Evolutionary conservation across 2,329 filamentous ascomycete genomes (phyloP).

Genomic region (Beauveria sp.): DNA sequence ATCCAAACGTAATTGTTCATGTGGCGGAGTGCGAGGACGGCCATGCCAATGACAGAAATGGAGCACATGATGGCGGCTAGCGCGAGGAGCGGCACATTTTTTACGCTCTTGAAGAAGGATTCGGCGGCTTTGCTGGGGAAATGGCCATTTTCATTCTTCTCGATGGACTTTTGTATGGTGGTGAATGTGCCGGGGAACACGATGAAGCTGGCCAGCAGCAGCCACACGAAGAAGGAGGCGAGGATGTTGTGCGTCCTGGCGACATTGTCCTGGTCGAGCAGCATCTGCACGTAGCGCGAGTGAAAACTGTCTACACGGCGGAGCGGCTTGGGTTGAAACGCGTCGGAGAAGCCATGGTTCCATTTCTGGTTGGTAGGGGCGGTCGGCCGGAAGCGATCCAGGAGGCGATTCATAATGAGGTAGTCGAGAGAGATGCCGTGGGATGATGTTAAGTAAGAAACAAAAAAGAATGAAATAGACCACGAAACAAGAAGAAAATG

Average conservation of each 20-base stretch:
- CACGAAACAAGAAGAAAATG: not conserved
- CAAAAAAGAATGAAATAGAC: not conserved
- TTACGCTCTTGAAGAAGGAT: slow-evolving; percentile 19
- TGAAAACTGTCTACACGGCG: slow-evolving; percentile 19
- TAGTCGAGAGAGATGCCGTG: not conserved
- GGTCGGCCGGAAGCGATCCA: not conserved
- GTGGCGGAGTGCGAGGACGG: slow-evolving; percentile 36
- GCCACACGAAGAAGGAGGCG: slow-evolving; percentile 32
- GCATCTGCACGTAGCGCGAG: slow-evolving; percentile 37
- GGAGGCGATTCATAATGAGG: not conserved
- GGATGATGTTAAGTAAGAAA: not conserved
- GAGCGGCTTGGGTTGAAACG: slow-evolving; percentile 11
- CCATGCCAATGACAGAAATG: slow-evolving; percentile 26
- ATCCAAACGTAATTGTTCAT: slow-evolving; percentile 46
- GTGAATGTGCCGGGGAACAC: slow-evolving; percentile 46
- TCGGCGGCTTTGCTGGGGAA: slow-evolving; percentile 16
- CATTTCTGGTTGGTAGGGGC: slow-evolving; percentile 3
- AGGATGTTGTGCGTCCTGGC: slow-evolving; percentile 39
- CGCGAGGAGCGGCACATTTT: slow-evolving; percentile 33
- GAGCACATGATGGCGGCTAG: slow-evolving; percentile 35
- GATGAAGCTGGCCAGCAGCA: slow-evolving; percentile 45
- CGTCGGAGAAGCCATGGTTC: not conserved
- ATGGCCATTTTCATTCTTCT: slow-evolving; percentile 14
- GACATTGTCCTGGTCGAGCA: slow-evolving; percentile 38
- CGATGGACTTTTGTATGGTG: slow-evolving; percentile 24